These are phyloP conservation scores for Starmerella powellii DNA, from an alignment of 805 yeast genomes.

Conservation along the genomic window DNA sequence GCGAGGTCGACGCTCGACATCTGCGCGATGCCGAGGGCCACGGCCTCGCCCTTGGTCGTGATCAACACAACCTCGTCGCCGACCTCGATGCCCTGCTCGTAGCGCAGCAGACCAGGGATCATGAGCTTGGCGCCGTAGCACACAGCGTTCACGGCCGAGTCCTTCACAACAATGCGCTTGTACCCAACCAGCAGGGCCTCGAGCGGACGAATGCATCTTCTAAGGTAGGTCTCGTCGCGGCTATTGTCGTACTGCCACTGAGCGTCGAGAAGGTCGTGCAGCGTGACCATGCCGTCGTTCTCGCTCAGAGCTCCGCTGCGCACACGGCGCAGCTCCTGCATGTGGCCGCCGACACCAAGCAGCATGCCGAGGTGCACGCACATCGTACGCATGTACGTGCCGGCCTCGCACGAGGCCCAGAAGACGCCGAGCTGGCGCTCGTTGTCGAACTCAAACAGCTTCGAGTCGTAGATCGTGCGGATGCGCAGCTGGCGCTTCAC, in stretches of 20 bases:
- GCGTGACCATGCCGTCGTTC: conserved; percentile 80
- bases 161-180: conserved; percentile 89
- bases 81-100: conserved; percentile 93
- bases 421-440: conserved; percentile 94
- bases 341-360: conserved; percentile 97
- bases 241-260: conserved; percentile 97
- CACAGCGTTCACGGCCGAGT: conserved; percentile 93
- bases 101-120: conserved; percentile 97
- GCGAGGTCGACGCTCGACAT: conserved; percentile 97
- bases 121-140: conserved; percentile 98
- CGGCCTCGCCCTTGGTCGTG: conserved; percentile 99
- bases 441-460: conserved; percentile 89
- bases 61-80: conserved; percentile 96
- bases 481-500: conserved; percentile 98
- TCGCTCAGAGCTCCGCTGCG: conserved; percentile 94
- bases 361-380: conserved; percentile 99
- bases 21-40: conserved; percentile 96
- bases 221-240: conserved; percentile 88
- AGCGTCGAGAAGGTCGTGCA: conserved; percentile 96
- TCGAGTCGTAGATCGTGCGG: conserved; percentile 93
- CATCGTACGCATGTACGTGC: conserved; percentile 97
- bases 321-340: conserved; percentile 99
- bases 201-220: conserved; percentile 88
- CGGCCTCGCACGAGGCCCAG: conserved; percentile 99
- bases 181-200: conserved; percentile 88